Evolutionary conservation across 2,329 filamentous ascomycete species (phyloP), one percentile per base, ranked within the genome.

Genomic region (Hymenoscyphus repandus): DNA sequence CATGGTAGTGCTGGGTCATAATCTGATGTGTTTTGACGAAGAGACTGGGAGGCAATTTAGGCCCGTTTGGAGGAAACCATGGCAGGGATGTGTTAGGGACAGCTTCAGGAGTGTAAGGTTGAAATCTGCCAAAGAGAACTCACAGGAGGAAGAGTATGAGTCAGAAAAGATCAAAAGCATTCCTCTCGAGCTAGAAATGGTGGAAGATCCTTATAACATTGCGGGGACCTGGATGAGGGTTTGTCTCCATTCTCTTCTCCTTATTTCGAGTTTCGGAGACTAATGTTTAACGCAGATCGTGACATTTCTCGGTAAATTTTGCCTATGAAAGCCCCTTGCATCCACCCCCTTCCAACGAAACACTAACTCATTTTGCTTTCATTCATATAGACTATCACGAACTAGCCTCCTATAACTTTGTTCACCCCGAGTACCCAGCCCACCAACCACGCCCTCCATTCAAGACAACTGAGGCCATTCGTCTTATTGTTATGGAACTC

Each of bases 311-410:
- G 37, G 37, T 39, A 39, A 10, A 17, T 18, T 80, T n/a, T n/a
- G n/a, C n/a, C n/a, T n/a, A n/a, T n/a, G n/a, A n/a, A n/a, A n/a
- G n/a, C n/a, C n/a, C n/a, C n/a, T n/a, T n/a, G n/a, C n/a, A n/a
- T n/a, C n/a, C n/a, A n/a, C n/a, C n/a, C n/a, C n/a, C n/a, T n/a
- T n/a, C n/a, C n/a, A n/a, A n/a, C n/a, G n/a, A n/a, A n/a, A n/a
- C n/a, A n/a, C n/a, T n/a, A n/a, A n/a, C n/a, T n/a, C n/a, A n/a
- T n/a, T n/a, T n/a, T n/a, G n/a, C n/a, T n/a, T n/a, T n/a, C n/a
- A n/a, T n/a, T n/a, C n/a, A n/a, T n/a, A n/a, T n/a, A 54, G 85
- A 90, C 65, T 90, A 86, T 64, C 80, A 77, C 58, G 86, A 90
- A 63, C 80, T 91, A 33, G 86, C 83, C 65, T 69, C 71, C 17